Base-by-base conservation (phyloP, 1,139 yeast genomes). In the Pneumocystis oryctolagi region DNA sequence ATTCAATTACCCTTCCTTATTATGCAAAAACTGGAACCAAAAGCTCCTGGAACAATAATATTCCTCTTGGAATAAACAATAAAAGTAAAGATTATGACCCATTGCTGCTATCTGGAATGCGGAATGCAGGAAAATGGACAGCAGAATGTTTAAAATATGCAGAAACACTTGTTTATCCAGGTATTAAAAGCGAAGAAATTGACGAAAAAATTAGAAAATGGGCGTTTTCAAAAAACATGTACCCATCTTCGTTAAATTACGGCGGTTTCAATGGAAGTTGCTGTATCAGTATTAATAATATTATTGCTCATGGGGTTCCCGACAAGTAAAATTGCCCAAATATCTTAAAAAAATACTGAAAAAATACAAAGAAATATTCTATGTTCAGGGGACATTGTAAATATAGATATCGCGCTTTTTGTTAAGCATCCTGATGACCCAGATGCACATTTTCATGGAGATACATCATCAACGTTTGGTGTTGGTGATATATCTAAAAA, bases 391-490 rank as follows among this genome's bases (percentile, higher is more conserved):
- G 62, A 35, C n/a, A 59, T 59, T 30, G 12, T 47, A 42, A 59
- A 59, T 16, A 28, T 59, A 34, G 62, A 59, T 59, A 53, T 59
- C 31, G 16, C 5, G 14, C 61, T 59, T 59, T 47, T 34, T 28
- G 61, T 32, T 18, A 20, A n/a, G 14, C 16, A 47, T 25, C 61
- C 62, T 28, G 28, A 40, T 18, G 8, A 58, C 28, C 37, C 62
- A 59, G 25, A 16, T 28, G 16, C 12, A 31, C 12, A 18, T 32
- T 32, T 59, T 6, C 25, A 59, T 31, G 18, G 31, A 34, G 20
- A 59, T 59, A 59, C 30, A 25, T 59, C 30, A 25, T 59, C 62
- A 20, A 55, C 62, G 14, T 59, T 59, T 31, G 30, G n/a, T 31
- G 60, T 59, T 12, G 61, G 20, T 12, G 28, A 53, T 8, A n/a